Conservation (phyloP, 305 asterid species). For the Salvia sclarea region DNA sequence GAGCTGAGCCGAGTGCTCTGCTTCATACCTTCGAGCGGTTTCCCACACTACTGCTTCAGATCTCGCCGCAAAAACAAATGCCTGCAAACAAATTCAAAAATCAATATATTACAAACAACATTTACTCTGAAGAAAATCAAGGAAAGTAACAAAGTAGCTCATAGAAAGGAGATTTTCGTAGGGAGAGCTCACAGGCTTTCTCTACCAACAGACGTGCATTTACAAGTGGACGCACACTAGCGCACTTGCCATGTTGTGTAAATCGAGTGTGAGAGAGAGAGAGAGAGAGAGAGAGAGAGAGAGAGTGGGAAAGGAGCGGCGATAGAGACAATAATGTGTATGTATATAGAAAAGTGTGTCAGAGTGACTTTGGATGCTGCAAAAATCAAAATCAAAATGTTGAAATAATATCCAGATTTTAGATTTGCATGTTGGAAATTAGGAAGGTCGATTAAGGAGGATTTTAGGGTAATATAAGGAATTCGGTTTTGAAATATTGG, state of each 20-base stretch:
- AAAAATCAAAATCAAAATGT: background rate
- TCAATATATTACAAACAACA: background rate
- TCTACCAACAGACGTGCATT: conserved; percentile 27
- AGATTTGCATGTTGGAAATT: conserved; percentile 18
- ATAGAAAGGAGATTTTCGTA: conserved; percentile 16
- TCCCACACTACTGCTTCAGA: conserved; percentile 37
- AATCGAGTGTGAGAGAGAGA: conserved; percentile 13
- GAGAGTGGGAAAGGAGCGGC: conserved; percentile 22
- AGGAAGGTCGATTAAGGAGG: conserved; percentile 1
- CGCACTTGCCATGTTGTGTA: conserved; percentile 26
- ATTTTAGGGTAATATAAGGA: background rate
- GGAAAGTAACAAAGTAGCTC: background rate
- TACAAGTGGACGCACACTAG: conserved; percentile 14
- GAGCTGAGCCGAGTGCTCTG: conserved; percentile 66
- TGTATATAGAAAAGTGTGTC: conserved; percentile 20
- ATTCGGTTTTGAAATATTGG: background rate
- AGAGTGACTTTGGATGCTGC: conserved; percentile 37
- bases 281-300: background rate
- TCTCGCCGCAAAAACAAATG: conserved; percentile 36
- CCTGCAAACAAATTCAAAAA: conserved; percentile 5
- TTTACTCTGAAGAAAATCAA: background rate
- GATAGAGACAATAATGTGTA: conserved; percentile 30
- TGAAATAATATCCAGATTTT: conserved; percentile 10
- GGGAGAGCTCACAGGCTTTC: conserved; percentile 35
- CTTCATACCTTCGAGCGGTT: conserved; percentile 54